Base-by-base conservation (phyloP, 2,329 filamentous ascomycete genomes). In the Botryotinia globosa region DNA sequence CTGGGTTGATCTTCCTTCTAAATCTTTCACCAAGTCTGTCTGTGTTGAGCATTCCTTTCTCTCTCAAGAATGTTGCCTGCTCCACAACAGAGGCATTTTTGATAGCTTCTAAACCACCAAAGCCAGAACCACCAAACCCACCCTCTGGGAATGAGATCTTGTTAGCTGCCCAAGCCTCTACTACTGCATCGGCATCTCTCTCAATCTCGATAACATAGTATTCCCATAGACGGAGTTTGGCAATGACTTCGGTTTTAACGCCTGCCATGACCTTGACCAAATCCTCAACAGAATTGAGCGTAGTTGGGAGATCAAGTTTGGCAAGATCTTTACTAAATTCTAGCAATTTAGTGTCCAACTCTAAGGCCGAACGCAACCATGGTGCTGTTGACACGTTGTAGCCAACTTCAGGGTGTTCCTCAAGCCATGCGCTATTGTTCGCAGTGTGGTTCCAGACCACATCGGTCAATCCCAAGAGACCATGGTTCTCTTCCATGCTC, bases 391-490 rank as follows among this genome's bases (percentile, higher is more conserved):
- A 90, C 76, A 97, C 85, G 81, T 97, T 99, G 86, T 99, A 99
- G 25, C 96, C 96, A 62, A 94, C 92, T 78, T 99, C 96, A 0
- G 97, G 96, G 80, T 99, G 95, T 74, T 97, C 92, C 80, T 97
- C 87, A 18, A 99, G 87, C 96, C 96, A 99, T 78, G 91, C 89
- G 82, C 92, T 97, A 83, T 98, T 98, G 84, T 98, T 89, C 10
- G 96, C 95, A 6, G 96, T 99, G 83, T 99, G 96, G 80, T 99
- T 99, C 85, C 96, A 94, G 62, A 99, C 97, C 74, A 99, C 95
- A 81, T 99, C 96, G 1, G 95, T 98, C 84, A 99, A 83, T 74
- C 93, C 94, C 72, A 99, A 86, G 71, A 99, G 85, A 3, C 92
- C 92, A 81, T 97, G 90, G 69, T 97, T 90, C 69, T 90, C 87